Evolutionary conservation across 345 rosid genomes (phyloP).

Genomic region (Melaleuca alternifolia): DNA sequence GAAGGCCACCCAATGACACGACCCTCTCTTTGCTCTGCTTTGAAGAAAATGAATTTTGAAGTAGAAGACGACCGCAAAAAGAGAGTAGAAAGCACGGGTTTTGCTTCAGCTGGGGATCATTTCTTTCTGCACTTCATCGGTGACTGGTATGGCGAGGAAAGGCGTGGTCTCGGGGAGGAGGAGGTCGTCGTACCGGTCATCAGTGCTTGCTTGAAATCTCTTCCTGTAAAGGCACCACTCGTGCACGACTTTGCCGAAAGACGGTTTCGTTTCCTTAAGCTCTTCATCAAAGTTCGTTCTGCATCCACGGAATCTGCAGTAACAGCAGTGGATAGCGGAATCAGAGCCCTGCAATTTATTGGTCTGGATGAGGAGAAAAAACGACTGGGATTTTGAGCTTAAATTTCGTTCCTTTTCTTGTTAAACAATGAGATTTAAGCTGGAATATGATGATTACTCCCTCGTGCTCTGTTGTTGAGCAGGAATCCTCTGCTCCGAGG

Average conservation of each 20-base stretch:
- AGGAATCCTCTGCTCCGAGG: slow-evolving; percentile 68
- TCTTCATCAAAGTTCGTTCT: background rate
- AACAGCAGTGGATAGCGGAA: slow-evolving; percentile 88
- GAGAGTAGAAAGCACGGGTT: background rate
- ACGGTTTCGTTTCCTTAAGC: background rate
- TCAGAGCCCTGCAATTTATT: slow-evolving; percentile 67
- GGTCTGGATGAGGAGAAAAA: slow-evolving; percentile 64
- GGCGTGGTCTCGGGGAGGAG: slow-evolving; percentile 34
- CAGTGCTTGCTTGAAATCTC: slow-evolving; percentile 61
- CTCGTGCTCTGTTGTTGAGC: slow-evolving; percentile 4
- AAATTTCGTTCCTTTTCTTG: background rate
- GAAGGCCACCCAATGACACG: background rate
- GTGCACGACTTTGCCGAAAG: background rate
- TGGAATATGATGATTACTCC: background rate
- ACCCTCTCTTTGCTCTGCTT: background rate
- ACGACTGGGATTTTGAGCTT: background rate
- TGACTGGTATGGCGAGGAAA: slow-evolving; percentile 31
- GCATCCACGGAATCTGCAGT: slow-evolving; percentile 27
- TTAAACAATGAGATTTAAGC: too few species aligned
- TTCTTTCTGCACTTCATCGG: background rate
- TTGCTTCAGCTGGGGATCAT: background rate
- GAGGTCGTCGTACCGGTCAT: slow-evolving; percentile 47
- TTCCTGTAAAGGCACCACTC: slow-evolving; percentile 63
- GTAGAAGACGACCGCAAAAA: background rate
- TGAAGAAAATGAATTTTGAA: background rate